Conservation (phyloP, 495 filamentous ascomycete genomes). For the Podospora fimiseda region DNA sequence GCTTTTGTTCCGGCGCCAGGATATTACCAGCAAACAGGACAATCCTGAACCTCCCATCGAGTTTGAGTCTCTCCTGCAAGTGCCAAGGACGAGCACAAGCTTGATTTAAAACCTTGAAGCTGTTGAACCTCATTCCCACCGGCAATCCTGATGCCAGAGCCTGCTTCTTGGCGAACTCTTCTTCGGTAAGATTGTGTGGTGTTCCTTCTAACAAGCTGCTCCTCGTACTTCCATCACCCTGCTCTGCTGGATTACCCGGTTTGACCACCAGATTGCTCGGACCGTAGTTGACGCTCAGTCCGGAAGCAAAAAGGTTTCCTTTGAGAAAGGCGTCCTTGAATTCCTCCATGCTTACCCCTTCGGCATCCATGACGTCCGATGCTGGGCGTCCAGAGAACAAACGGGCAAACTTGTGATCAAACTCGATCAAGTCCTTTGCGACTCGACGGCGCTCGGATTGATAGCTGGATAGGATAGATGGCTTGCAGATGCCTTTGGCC, state of each 20-base stretch:
- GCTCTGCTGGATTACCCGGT: slow-evolving; percentile 10
- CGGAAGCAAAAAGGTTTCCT: slow-evolving; percentile 34
- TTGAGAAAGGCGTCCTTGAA: slow-evolving; percentile 37
- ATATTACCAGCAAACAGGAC: slow-evolving; percentile 62
- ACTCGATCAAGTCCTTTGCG: slow-evolving; percentile 67
- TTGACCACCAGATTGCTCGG: slow-evolving; percentile 27
- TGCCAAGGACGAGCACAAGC: slow-evolving; percentile 55
- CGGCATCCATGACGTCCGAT: slow-evolving; percentile 38
- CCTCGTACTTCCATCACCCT: slow-evolving; percentile 47
- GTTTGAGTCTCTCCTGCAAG: slow-evolving; percentile 36
- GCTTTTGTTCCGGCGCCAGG: slow-evolving; percentile 31
- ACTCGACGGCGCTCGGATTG: slow-evolving; percentile 61
- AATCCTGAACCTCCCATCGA: slow-evolving; percentile 59
- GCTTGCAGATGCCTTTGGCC: slow-evolving; percentile 48
- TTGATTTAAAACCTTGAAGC: slow-evolving; percentile 54
- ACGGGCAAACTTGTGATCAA: slow-evolving; percentile 57
- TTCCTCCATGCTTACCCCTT: slow-evolving; percentile 39
- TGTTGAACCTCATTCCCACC: slow-evolving; percentile 50
- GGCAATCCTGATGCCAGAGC: slow-evolving; percentile 15
- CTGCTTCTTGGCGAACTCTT: slow-evolving; percentile 21
- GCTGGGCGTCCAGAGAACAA: slow-evolving; percentile 41
- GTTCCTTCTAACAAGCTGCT: slow-evolving; percentile 1
- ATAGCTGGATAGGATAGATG: slow-evolving; percentile 61
- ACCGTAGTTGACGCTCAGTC: slow-evolving; percentile 30
- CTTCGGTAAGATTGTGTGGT: slow-evolving; percentile 2